phyloP scores from a whole-genome alignment of 768 basidiomycete genomes.

The Leccinellum albellum region DNA sequence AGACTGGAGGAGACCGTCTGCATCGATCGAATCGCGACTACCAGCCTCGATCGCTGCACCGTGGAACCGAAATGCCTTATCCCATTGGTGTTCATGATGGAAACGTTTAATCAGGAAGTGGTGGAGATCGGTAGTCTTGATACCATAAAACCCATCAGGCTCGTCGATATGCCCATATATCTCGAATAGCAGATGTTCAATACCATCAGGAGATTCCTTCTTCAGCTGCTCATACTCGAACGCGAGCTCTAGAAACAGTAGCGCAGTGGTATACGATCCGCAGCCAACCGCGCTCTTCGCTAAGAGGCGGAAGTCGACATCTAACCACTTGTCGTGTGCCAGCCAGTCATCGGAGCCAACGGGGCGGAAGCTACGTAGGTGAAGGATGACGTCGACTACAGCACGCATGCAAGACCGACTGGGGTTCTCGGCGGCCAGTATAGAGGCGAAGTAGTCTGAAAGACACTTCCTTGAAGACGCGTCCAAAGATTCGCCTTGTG shows the following conservation, averaged over 20 bases:
- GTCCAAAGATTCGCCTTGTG: not conserved
- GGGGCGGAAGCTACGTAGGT: constrained; percentile 68
- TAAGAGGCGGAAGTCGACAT: constrained; percentile 68
- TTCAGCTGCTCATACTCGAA: constrained; percentile 42
- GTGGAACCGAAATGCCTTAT: constrained; percentile 85
- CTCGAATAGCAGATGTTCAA: constrained; percentile 78
- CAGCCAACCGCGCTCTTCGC: constrained; percentile 70
- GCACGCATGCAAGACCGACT: constrained; percentile 47
- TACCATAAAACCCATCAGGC: constrained; percentile 97
- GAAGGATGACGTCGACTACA: constrained; percentile 73
- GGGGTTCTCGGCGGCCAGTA: constrained; percentile 24
- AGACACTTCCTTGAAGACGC: constrained; percentile 18
- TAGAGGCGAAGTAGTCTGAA: constrained; percentile 21
- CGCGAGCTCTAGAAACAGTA: constrained; percentile 85
- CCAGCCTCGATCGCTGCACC: constrained; percentile 79
- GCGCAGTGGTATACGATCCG: constrained; percentile 83
- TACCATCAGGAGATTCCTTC: constrained; percentile 28
- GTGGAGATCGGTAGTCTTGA: constrained; percentile 72
- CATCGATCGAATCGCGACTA: constrained; percentile 36
- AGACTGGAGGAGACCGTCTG: constrained; percentile 69
- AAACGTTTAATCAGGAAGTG: constrained; percentile 80
- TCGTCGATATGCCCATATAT: constrained; percentile 96
- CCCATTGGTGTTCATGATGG: constrained; percentile 92
- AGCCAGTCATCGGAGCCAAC: constrained; percentile 35
- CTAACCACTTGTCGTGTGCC: constrained; percentile 79